Evolutionary conservation across 148 eudicot genomes (phyloP), one percentile per base, ranked within the genome.

Genomic region (Fagopyrum esculentum): DNA sequence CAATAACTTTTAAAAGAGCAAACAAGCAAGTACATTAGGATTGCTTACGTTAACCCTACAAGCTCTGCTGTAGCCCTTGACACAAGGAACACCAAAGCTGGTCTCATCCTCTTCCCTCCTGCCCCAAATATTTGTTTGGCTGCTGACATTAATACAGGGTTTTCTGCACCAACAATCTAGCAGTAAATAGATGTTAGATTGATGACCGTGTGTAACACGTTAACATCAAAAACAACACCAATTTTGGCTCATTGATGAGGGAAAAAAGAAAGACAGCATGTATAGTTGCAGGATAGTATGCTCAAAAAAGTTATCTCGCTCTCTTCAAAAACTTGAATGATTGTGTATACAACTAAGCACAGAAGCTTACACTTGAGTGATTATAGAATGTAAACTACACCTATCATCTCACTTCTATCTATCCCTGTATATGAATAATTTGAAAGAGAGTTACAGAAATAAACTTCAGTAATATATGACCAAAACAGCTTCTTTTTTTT

Each of bases 101-200:
- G 98, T 83, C 98, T 88, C 97, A 94, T 91, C 77, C 97, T 86
- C 85, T 94, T 94, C 64, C 97, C 98, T 77, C 98, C 96, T 77
- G 98, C 98, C 55, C 92, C 81, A 80, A 94, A 94, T 55, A 94
- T 94, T 78, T 94, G 97, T 81, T 94, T 92, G n/a, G 97, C 97
- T 50, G 97, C 98, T 17, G 95, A 91, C 95, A 90, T 88, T 77
- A 94, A 76, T 51, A 92, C 86, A 12, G 95, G 97, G 80, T 92
- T 92, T 80, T 92, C 97, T 86, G 97, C 91, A 83, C 98, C 97
- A 85, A 94, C 91, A 83, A 93, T 91, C 98, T 93, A 80, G 74
- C 64, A 61, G 77, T 73, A 75, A 55, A 76, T 29, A 71, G 10
- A 64, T 52, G 79, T 89, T 79, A 87, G 85, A 79, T 55, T 46